Conservation (phyloP, 2,329 filamentous ascomycete species). For the Byssoonygena ceratinophila region DNA sequence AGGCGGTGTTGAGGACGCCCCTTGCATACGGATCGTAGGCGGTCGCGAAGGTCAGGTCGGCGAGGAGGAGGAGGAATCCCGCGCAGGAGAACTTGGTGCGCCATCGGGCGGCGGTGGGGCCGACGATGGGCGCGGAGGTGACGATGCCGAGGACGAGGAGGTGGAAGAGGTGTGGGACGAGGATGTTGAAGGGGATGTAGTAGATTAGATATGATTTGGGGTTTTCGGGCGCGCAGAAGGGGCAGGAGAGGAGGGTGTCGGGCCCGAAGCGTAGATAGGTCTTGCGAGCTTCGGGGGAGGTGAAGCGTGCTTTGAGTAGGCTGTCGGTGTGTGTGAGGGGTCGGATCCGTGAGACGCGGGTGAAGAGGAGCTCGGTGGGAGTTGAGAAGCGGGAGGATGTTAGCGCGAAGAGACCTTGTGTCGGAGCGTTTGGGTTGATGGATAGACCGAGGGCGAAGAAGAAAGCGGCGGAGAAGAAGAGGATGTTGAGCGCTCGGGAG, state of each 20-base stretch:
- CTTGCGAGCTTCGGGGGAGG: conserved; percentile 59
- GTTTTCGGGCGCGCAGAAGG: conserved; percentile 69
- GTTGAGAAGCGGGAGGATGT: conserved; percentile 78
- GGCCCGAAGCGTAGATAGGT: conserved; percentile 80
- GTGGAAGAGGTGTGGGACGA: conserved; percentile 72
- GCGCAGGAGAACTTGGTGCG: conserved; percentile 57
- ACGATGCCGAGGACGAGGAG: conserved; percentile 59
- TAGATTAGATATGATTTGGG: conserved; percentile 67
- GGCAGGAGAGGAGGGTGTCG: conserved; percentile 58
- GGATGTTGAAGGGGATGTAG: conserved; percentile 56
- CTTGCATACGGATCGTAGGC: conserved; percentile 50
- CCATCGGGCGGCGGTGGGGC: conserved; percentile 56
- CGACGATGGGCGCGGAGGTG: conserved; percentile 59
- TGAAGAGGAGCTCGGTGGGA: conserved; percentile 74
- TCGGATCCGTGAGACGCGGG: conserved; percentile 48
- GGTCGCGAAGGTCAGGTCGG: conserved; percentile 53
- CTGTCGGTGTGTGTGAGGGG: conserved; percentile 48
- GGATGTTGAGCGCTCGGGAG: conserved; percentile 36
- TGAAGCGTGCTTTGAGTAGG: conserved; percentile 56
- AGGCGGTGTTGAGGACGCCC: conserved; percentile 38
- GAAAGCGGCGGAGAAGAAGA: conserved; percentile 44
- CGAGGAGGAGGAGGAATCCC: conserved; percentile 46
- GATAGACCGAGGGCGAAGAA: conserved; percentile 56
- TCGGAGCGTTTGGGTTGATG: conserved; percentile 46
- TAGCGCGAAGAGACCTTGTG: conserved; percentile 59